A percentile compares a stretch with the other conserved stretches of the same genome.
Evolutionary conservation across 805 yeast species (phyloP).

Genomic region (Clavispora carvajalis): DNA sequence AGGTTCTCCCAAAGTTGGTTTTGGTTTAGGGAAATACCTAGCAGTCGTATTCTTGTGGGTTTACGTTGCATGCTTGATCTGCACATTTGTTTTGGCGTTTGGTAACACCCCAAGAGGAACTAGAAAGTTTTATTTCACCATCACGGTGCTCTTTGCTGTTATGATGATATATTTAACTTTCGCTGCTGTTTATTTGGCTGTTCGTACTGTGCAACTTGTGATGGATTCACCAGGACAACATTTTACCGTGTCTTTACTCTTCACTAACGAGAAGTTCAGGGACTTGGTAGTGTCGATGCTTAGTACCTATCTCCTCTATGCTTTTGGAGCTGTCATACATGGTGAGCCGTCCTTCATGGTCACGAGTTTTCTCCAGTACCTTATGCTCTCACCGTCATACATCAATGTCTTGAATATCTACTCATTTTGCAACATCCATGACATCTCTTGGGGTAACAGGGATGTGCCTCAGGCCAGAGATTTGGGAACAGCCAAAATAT

Average conservation of each 20-base stretch:
- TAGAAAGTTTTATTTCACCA: conserved; percentile 64
- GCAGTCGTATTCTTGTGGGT: conserved; percentile 82
- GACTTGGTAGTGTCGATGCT: conserved; percentile 82
- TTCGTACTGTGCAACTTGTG: conserved; percentile 60
- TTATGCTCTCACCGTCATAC: conserved; percentile 81
- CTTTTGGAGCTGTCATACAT: conserved; percentile 71
- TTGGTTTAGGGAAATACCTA: conserved; percentile 70
- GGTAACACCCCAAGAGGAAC: conserved; percentile 96
- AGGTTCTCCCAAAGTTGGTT: conserved; percentile 55
- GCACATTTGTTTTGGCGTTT: conserved; percentile 83
- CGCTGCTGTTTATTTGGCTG: conserved; percentile 78
- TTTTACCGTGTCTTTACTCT: conserved; percentile 40
- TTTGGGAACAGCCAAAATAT: conserved; percentile 77
- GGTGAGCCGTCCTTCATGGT: conserved; percentile 92
- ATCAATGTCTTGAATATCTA: conserved; percentile 88
- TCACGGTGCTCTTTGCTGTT: conserved; percentile 77
- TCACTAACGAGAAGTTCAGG: conserved; percentile 69
- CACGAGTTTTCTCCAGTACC: conserved; percentile 79
- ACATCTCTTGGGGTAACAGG: conserved; percentile 96
- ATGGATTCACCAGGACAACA: conserved; percentile 38
- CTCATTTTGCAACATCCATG: conserved; percentile 95
- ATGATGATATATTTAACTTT: conserved; percentile 86
- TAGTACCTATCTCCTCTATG: conserved; percentile 78
- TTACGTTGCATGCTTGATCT: conserved; percentile 71
- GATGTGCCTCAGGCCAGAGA: conserved; percentile 66